Conservation (phyloP, 805 yeast species). For the Candida morakotiae region DNA sequence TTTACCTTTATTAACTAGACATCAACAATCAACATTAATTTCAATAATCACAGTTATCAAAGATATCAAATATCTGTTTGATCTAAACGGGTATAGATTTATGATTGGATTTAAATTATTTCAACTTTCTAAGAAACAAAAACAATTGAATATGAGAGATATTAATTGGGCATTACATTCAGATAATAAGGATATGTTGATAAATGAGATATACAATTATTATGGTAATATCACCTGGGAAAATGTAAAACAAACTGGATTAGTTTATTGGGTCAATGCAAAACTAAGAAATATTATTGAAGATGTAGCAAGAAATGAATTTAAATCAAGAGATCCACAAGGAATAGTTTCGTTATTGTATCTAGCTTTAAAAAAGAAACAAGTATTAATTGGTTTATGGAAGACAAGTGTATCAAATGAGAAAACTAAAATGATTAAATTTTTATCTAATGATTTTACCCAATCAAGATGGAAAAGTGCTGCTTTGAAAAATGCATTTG, state of each 20-base stretch:
- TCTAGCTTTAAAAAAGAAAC: slow-evolving; percentile 73
- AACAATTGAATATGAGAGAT: slow-evolving; percentile 69
- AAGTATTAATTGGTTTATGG: slow-evolving; percentile 79
- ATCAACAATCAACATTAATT: slow-evolving; percentile 81
- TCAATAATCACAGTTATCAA: slow-evolving; percentile 63
- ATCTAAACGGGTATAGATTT: slow-evolving; percentile 67
- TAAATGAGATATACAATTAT: slow-evolving; percentile 44
- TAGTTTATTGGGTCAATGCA: slow-evolving; percentile 63
- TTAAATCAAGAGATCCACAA: slow-evolving; percentile 64
- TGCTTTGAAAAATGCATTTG: slow-evolving; percentile 90
- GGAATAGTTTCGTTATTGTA: slow-evolving; percentile 69
- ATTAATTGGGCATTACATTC: slow-evolving; percentile 85
- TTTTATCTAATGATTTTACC: slow-evolving; percentile 71
- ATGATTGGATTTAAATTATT: slow-evolving; percentile 67
- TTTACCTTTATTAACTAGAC: slow-evolving; percentile 80
- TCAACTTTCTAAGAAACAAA: slow-evolving; percentile 46
- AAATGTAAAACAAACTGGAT: slow-evolving; percentile 53
- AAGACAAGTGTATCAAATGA: slow-evolving; percentile 74
- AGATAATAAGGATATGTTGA: slow-evolving; percentile 65
- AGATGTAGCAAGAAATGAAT: slow-evolving; percentile 67
- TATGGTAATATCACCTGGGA: slow-evolving; percentile 56
- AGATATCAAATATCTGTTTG: slow-evolving; percentile 42
- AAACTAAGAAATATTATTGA: slow-evolving; percentile 48
- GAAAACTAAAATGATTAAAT: slow-evolving; percentile 74
- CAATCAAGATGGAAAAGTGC: slow-evolving; percentile 81